phyloP scores from a whole-genome alignment of 768 basidiomycete genomes.

The Mycena latifolia region DNA sequence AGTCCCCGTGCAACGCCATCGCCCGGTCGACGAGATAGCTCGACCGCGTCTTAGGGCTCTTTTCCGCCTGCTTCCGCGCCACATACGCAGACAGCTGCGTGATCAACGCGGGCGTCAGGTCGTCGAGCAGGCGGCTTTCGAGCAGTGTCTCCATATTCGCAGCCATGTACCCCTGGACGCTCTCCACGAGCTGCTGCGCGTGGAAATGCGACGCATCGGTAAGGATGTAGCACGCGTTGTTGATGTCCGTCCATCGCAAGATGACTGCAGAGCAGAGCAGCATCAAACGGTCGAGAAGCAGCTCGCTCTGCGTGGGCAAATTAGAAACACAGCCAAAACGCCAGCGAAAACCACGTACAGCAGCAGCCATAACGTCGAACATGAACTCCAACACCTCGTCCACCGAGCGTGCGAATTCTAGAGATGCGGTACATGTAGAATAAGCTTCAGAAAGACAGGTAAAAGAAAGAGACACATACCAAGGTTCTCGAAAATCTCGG shows the following conservation, averaged over 20 bases:
- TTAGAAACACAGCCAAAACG: slow-evolving; percentile 13
- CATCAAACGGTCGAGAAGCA: slow-evolving; percentile 88
- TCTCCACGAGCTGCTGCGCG: slow-evolving; percentile 73
- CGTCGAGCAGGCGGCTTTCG: slow-evolving; percentile 84
- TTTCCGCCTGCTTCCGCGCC: slow-evolving; percentile 68
- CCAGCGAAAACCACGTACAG: slow-evolving; percentile 61
- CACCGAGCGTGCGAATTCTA: slow-evolving; percentile 72
- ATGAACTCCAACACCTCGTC: slow-evolving; percentile 89
- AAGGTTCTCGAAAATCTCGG: slow-evolving; percentile 77
- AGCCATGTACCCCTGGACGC: slow-evolving; percentile 83
- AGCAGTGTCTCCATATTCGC: slow-evolving; percentile 90
- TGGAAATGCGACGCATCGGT: slow-evolving; percentile 86
- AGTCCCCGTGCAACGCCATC: slow-evolving; percentile 73
- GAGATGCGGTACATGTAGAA: background rate
- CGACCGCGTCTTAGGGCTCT: slow-evolving; percentile 76
- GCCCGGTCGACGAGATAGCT: slow-evolving; percentile 63
- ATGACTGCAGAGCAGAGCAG: slow-evolving; percentile 86
- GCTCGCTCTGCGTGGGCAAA: slow-evolving; percentile 72
- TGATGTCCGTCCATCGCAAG: slow-evolving; percentile 71
- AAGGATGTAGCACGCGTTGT: slow-evolving; percentile 86
- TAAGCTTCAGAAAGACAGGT: slow-evolving; percentile 7
- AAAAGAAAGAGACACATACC: slow-evolving; percentile 55
- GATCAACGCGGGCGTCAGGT: slow-evolving; percentile 73
- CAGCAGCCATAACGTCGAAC: slow-evolving; percentile 87
- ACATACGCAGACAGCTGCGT: slow-evolving; percentile 74